Evolutionary conservation across 768 basidiomycete genomes (phyloP).

Genomic region (Tylopilus cervinicoccineus): DNA sequence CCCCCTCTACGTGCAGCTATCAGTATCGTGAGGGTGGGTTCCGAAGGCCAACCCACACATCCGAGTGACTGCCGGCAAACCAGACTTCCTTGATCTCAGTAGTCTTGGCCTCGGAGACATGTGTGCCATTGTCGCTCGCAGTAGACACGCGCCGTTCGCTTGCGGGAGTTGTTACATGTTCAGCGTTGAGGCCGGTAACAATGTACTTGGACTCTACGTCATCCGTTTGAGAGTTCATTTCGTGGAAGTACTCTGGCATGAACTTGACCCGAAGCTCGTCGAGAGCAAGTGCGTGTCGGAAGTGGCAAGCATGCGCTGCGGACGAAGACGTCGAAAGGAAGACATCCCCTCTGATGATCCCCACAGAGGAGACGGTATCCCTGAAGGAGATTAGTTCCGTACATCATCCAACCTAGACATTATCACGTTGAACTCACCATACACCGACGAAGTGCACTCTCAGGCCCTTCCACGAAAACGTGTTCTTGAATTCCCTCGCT

Average conservation of each 20-base stretch:
- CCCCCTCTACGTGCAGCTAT: slow-evolving; percentile 17
- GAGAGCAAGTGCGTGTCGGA: slow-evolving; percentile 14
- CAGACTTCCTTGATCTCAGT: slow-evolving; percentile 58
- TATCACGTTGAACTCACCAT: background rate
- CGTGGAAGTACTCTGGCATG: slow-evolving; percentile 38
- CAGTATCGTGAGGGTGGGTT: background rate
- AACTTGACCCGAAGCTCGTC: slow-evolving; percentile 38
- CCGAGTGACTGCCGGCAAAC: slow-evolving; percentile 50
- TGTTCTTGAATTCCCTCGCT: slow-evolving; percentile 36
- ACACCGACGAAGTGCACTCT: slow-evolving; percentile 5
- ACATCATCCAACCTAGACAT: background rate
- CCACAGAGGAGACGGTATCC: slow-evolving; percentile 15
- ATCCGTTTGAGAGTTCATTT: slow-evolving; percentile 22
- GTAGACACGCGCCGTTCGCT: background rate
- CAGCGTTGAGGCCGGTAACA: background rate
- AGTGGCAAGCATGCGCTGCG: slow-evolving; percentile 9
- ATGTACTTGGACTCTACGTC: slow-evolving; percentile 14
- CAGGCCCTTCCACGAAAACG: slow-evolving; percentile 26
- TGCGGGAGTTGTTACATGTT: background rate
- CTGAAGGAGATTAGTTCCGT: background rate
- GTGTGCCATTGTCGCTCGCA: background rate
- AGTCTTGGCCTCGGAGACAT: background rate
- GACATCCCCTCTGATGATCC: slow-evolving; percentile 3
- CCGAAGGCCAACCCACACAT: slow-evolving; percentile 22
- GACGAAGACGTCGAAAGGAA: slow-evolving; percentile 6